Conservation (phyloP, 2,329 filamentous ascomycete species). For the Parastagonospora avenae region DNA sequence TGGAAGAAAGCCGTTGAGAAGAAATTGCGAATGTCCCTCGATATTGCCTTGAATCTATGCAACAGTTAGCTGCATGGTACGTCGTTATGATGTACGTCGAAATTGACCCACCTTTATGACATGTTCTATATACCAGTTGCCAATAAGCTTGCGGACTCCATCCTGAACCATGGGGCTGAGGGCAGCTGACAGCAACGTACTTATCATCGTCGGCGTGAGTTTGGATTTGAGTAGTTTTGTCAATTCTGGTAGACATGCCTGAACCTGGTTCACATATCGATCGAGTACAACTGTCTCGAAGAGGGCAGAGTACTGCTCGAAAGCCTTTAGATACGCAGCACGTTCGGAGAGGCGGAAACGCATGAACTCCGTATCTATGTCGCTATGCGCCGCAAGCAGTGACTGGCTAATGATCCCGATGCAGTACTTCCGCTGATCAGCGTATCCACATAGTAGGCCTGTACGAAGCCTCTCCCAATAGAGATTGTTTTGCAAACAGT, state of each 20-base stretch:
- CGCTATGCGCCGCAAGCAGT: constrained; percentile 34
- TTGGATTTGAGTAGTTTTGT: constrained; percentile 44
- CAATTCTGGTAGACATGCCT: constrained; percentile 52
- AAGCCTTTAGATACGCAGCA: constrained; percentile 36
- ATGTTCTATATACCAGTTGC: constrained; percentile 51
- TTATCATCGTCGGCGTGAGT: constrained; percentile 50
- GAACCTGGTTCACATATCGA: constrained; percentile 56
- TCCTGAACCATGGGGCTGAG: constrained; percentile 51
- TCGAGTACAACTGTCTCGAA: constrained; percentile 57
- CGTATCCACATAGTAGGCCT: constrained; percentile 50
- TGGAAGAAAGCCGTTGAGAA: constrained; percentile 50
- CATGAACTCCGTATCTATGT: constrained; percentile 34
- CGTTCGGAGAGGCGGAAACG: constrained; percentile 19
- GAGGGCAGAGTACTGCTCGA: constrained; percentile 51
- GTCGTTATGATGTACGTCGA: neutral
- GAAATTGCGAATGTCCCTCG: constrained; percentile 31
- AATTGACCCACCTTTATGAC: constrained; percentile 18
- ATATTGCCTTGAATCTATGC: constrained; percentile 6
- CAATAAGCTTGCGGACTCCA: constrained; percentile 53
- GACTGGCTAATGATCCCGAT: constrained; percentile 53
- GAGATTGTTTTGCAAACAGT: constrained; percentile 31
- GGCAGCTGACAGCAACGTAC: constrained; percentile 49
- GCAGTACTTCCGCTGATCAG: constrained; percentile 54
- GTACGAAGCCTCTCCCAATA: constrained; percentile 50
- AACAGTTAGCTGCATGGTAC: no score